Percentiles rank a stretch among this genome's conserved stretches.
Evolutionary conservation across 73 alveolate genomes (phyloP).

Genomic region (Paramecium pentaurelia): DNA sequence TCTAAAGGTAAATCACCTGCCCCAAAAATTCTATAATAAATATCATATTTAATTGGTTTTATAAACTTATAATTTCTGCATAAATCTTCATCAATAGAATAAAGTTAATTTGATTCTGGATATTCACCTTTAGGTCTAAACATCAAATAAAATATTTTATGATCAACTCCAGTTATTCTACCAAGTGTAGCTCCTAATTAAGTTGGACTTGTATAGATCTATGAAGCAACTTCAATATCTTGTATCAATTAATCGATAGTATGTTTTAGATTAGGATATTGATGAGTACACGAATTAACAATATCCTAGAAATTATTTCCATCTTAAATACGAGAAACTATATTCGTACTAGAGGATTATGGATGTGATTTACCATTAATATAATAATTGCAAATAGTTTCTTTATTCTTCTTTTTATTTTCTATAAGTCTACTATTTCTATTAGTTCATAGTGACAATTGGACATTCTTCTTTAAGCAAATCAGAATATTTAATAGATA

Average conservation of each 20-base stretch:
- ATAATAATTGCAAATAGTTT: background rate
- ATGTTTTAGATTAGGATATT: background rate
- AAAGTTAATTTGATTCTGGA: background rate
- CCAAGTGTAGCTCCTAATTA: background rate
- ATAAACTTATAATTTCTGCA: background rate
- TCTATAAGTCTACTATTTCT: background rate
- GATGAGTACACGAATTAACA: background rate
- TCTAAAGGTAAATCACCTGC: constrained; percentile 22
- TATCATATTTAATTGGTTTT: background rate
- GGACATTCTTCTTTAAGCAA: background rate
- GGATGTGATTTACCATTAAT: background rate
- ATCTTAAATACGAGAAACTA: background rate
- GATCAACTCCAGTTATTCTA: background rate
- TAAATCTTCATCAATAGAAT: background rate
- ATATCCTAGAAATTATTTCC: background rate
- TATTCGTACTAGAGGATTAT: background rate
- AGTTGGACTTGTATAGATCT: background rate
- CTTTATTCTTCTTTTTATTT: background rate
- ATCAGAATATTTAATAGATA: background rate
- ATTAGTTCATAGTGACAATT: background rate
- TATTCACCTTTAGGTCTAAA: background rate
- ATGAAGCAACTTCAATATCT: background rate
- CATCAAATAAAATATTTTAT: background rate
- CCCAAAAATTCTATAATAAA: constrained; percentile 24
- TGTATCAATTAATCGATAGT: background rate